Evolutionary conservation across 768 basidiomycete species (phyloP).

Genomic region (Trametes cinnabarina): DNA sequence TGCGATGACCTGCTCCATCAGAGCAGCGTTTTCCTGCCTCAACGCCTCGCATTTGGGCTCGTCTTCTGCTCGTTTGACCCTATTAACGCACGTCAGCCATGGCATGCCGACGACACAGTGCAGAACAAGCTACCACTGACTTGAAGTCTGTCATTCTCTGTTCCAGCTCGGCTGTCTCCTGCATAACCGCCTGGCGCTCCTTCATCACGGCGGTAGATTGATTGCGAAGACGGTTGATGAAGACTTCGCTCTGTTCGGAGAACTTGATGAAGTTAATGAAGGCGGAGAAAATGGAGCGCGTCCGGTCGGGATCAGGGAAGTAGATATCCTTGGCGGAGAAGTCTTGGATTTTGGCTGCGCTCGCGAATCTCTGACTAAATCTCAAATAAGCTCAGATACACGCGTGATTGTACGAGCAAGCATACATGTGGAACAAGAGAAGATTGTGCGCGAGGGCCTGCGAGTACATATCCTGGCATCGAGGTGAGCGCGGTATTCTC

Average conservation of each 20-base stretch:
- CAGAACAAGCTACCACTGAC: conserved; percentile 40
- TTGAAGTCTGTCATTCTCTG: conserved; percentile 53
- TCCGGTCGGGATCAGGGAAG: conserved; percentile 71
- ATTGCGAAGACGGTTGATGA: conserved; percentile 61
- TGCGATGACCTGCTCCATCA: conserved; percentile 64
- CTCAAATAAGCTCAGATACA: background rate
- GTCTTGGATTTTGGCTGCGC: conserved; percentile 69
- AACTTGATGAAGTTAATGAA: conserved; percentile 95
- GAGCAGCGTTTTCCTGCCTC: conserved; percentile 54
- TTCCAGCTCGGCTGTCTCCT: conserved; percentile 48
- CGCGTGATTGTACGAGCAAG: background rate
- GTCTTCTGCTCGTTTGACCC: conserved; percentile 63
- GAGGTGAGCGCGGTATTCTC: conserved; percentile 1
- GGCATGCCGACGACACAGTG: background rate
- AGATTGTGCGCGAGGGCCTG: conserved; percentile 60
- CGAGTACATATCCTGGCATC: conserved; percentile 60
- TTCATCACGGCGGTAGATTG: conserved; percentile 53
- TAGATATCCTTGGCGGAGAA: conserved; percentile 75
- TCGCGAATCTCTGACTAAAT: conserved; percentile 63
- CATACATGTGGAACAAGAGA: conserved; percentile 69
- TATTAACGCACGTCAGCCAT: conserved; percentile 27
- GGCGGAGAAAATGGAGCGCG: conserved; percentile 73
- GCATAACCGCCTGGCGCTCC: conserved; percentile 58
- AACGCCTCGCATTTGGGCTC: conserved; percentile 66
- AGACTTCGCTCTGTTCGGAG: conserved; percentile 66